Evolutionary conservation across 2,329 filamentous ascomycete species (phyloP).

Genomic region (Didymella exigua): DNA sequence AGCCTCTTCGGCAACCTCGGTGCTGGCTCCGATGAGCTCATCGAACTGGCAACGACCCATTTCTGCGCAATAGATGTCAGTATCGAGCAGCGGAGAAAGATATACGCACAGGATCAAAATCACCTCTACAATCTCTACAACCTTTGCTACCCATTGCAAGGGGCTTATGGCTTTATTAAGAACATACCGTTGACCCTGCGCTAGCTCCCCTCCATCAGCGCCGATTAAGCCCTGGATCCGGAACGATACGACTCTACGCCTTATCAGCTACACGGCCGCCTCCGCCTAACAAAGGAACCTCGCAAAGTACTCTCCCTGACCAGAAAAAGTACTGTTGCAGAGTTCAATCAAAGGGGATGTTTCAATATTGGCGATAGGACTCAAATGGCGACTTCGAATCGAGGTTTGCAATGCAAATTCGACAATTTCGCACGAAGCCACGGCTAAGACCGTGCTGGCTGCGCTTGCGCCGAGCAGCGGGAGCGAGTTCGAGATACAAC

Average conservation of each 20-base stretch:
- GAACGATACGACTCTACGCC: conserved; percentile 19
- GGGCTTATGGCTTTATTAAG: conserved; percentile 20
- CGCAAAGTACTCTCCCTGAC: not conserved
- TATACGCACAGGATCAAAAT: not conserved
- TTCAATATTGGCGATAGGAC: no score
- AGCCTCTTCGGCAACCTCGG: conserved; percentile 32
- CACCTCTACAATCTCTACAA: not conserved
- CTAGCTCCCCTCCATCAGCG: conserved; percentile 34
- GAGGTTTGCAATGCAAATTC: not conserved
- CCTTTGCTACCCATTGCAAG: conserved; percentile 2
- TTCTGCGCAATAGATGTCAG: not conserved
- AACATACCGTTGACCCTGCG: conserved; percentile 36
- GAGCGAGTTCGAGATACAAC: conserved; percentile 21
- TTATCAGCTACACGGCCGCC: conserved; percentile 31
- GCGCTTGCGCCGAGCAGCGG: conserved; percentile 22
- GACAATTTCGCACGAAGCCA: conserved; percentile 3
- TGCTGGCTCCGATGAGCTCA: conserved; percentile 18
- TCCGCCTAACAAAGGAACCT: conserved; percentile 10
- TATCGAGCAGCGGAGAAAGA: not conserved
- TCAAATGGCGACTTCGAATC: not conserved
- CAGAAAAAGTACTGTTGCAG: not conserved
- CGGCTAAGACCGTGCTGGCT: conserved; percentile 11
- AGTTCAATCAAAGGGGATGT: not conserved
- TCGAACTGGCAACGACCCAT: conserved; percentile 1
- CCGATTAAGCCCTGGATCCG: conserved; percentile 19